Evolutionary conservation across 1,284 basidiomycete genomes (phyloP), one percentile per base, ranked within the genome.

Genomic region (Tilletiaria anomala): DNA sequence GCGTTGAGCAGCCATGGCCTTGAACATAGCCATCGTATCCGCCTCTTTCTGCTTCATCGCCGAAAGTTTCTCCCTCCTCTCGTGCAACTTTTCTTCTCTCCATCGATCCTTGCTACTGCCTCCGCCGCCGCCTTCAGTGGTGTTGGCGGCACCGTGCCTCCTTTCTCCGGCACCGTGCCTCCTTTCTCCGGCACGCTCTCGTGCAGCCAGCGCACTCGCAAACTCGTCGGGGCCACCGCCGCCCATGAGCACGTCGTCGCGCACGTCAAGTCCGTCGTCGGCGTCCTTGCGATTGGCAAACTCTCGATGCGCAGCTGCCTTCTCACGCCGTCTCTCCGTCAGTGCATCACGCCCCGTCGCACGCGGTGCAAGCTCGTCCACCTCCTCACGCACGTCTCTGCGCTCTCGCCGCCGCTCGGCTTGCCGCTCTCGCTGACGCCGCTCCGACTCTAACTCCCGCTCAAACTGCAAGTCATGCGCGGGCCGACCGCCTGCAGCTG

Each of bases 11-110:
- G 52, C 52, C 39, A 54, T 32, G 16, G 45, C 45, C 22, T 46
- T 44, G 33, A 58, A 45, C 56, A 54, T 54, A 2, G 51, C 50
- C 44, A 59, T 56, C 22, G 54, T 59, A 21, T 40, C 42, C 4
- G 15, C 42, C 16, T 56, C 54, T 23, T 50, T 54, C 12, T 39
- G 32, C 26, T 45, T 51, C 31, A 52, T 35, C 35, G 43, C 44
- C 4, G 46, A 29, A n/a, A 49, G 35, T 18, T 38, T 49, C 6
- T 44, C 48, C 8, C 45, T 39, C 42, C 42, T 34, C 22, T 51
- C 53, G 4, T n/a, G n/a, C n/a, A n/a, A n/a, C n/a, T n/a, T n/a
- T n/a, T n/a, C n/a, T n/a, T n/a, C 43, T 35, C 16, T 39, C 38
- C 1, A 10, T 3, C 45, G 47, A 21, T 47, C 35, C 22, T 43